Evolutionary conservation across 352 stramenopile species (phyloP).

Genomic region (Phytophthora pinifolia): DNA sequence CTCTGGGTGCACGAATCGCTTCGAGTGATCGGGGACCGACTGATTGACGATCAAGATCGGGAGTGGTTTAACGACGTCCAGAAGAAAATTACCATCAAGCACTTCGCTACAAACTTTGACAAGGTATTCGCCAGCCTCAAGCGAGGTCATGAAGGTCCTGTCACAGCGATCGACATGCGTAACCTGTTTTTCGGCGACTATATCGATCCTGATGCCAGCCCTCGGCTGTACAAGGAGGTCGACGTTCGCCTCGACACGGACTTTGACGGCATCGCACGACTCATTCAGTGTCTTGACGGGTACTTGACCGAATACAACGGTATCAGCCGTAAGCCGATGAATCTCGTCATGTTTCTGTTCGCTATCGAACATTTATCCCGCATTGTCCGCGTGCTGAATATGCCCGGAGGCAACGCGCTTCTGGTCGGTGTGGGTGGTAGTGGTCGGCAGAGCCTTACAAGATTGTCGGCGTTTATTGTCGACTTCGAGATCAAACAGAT

Average conservation of each 20-base stretch:
- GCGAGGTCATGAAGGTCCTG: constrained; percentile 62
- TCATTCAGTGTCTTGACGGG: constrained; percentile 87
- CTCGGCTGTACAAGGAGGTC: constrained; percentile 80
- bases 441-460: constrained; percentile 91
- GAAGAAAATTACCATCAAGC: constrained; percentile 86
- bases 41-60: constrained; percentile 92
- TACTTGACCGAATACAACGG: constrained; percentile 93
- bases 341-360: constrained; percentile 96
- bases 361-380: constrained; percentile 94
- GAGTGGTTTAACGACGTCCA: constrained; percentile 92
- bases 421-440: constrained; percentile 94
- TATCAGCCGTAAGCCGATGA: constrained; percentile 93
- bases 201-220: constrained; percentile 71
- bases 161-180: constrained; percentile 82
- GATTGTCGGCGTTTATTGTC: constrained; percentile 92
- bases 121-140: constrained; percentile 86
- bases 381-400: constrained; percentile 92
- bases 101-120: constrained; percentile 89
- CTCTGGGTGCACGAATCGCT: constrained; percentile 95
- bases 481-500: constrained; percentile 94
- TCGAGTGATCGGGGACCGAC: constrained; percentile 93
- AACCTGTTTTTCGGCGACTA: constrained; percentile 95
- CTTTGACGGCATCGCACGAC: constrained; percentile 74
- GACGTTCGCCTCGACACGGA: constrained; percentile 66
- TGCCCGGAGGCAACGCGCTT: constrained; percentile 93